phyloP scores from a whole-genome alignment of 257 asterid species.

The Anisodus tanguticus region DNA sequence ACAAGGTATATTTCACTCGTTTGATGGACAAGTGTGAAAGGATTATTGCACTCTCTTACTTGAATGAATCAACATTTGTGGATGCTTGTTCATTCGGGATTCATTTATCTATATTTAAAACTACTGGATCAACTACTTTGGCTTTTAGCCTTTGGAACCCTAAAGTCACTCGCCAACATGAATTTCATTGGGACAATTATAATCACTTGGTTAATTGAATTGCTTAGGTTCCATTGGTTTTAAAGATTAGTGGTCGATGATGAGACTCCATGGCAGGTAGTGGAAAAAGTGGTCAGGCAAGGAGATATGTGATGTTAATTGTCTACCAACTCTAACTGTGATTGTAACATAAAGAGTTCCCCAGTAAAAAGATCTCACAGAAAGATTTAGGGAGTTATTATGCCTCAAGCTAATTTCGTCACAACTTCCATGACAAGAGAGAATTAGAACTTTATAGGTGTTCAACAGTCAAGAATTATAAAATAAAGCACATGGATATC shows the following conservation, averaged over 20 bases:
- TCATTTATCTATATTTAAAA: not conserved
- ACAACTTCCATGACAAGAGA: not conserved
- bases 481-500: not conserved
- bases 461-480: not conserved
- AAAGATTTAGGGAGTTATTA: not conserved
- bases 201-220: not conserved
- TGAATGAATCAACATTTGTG: not conserved
- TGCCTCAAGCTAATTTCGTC: not conserved
- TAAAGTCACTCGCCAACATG: not conserved
- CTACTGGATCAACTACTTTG: not conserved
- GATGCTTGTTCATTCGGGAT: not conserved
- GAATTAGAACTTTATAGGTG: not conserved
- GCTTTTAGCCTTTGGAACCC: not conserved
- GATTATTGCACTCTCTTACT: not conserved
- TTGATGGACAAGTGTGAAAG: not conserved
- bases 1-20: not conserved
- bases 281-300: not conserved
- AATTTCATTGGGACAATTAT: not conserved
- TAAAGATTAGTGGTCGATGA: no score
- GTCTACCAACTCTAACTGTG: not conserved
- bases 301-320: not conserved
- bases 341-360: not conserved
- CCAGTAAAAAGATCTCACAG: not conserved
- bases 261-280: not conserved
- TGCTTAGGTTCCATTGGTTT: not conserved